Percentiles rank a stretch among this genome's conserved stretches.
These are phyloP conservation scores for Logfia minima DNA, from an alignment of 129 eudicot genomes.

Conservation along the genomic window DNA sequence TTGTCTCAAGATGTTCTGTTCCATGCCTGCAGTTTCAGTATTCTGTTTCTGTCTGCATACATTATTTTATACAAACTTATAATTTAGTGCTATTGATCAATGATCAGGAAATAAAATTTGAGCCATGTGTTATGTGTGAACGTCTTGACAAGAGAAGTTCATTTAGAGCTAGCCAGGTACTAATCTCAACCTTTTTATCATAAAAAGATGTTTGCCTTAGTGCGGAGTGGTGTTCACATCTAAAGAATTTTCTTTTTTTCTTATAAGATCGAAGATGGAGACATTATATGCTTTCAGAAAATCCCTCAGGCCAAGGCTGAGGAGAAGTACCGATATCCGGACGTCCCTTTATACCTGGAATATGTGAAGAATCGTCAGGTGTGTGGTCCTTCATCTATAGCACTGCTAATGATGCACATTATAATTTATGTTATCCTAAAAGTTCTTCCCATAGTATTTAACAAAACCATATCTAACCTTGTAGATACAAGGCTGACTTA, in stretches of 20 bases:
- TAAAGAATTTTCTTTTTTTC: neutral
- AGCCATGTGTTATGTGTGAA: conserved; percentile 96
- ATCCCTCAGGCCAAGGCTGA: conserved; percentile 45
- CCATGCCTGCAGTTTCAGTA: neutral
- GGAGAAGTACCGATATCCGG: conserved; percentile 57
- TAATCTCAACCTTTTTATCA: conserved; percentile 10
- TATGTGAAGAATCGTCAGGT: conserved; percentile 91
- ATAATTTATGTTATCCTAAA: neutral
- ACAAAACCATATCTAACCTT: neutral
- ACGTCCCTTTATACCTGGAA: conserved; percentile 80
- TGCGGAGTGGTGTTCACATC: conserved; percentile 3
- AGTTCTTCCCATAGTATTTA: neutral
- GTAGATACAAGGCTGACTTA: neutral
- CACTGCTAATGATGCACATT: neutral
- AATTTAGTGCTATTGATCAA: conserved; percentile 1
- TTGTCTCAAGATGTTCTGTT: conserved; percentile 9
- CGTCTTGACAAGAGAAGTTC: conserved; percentile 70
- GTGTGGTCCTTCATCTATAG: neutral
- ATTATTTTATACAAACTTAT: neutral
- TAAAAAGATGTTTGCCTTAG: neutral
- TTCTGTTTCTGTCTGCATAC: conserved; percentile 5
- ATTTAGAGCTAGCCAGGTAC: conserved; percentile 86
- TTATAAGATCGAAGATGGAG: conserved; percentile 85
- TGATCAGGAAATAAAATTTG: conserved; percentile 88
- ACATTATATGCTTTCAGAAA: conserved; percentile 91